Evolutionary conservation across 2,329 filamentous ascomycete species (phyloP), one percentile per base, ranked within the genome.

Genomic region (Aspergillus bombycis): DNA sequence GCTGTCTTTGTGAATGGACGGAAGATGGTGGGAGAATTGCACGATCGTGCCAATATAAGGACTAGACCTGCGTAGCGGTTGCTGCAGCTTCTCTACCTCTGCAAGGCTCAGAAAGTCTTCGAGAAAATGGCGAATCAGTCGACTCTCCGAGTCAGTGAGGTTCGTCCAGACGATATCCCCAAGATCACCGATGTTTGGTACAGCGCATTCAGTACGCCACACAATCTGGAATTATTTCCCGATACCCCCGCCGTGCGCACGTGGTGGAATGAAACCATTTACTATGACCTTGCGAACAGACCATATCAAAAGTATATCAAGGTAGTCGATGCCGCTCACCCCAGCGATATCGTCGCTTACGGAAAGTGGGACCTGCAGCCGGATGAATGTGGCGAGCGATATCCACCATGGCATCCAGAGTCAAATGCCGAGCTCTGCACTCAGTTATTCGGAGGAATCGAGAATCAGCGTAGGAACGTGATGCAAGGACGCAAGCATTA

Each of bases 361-460:
- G 52, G 11, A 2, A 55, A 55, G 19, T 55, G 52, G 52, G 52
- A 55, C 32, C 52, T 55, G 32, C 32, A 55, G 21, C 52, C 52
- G 8, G 32, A 55, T 36, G 6, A 10, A 12, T 28, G 52, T 23
- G 52, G 30, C 11, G n/a, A 55, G 11, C 32, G 52, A 38, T 55
- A 5, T 21, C 52, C 34, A 3, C 52, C 52, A 21, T 55, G 52
- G 52, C 52, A 55, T 55, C 14, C 32, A 6, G 52, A 55, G n/a
- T 55, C 52, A 19, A 38, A 55, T 26, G 32, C 32, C n/a, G 30
- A 55, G 21, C 32, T 36, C 21, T 55, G 52, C 5, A 16, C 8
- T 8, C 10, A 38, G 2, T 38, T 28, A 2, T 55, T 55, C 23
- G 52, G 34, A n/a, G 34, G 32, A 5, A 55, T 38, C 8, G 52